Conservation (phyloP, 345 rosid species). For the Euphorbia peplus region DNA sequence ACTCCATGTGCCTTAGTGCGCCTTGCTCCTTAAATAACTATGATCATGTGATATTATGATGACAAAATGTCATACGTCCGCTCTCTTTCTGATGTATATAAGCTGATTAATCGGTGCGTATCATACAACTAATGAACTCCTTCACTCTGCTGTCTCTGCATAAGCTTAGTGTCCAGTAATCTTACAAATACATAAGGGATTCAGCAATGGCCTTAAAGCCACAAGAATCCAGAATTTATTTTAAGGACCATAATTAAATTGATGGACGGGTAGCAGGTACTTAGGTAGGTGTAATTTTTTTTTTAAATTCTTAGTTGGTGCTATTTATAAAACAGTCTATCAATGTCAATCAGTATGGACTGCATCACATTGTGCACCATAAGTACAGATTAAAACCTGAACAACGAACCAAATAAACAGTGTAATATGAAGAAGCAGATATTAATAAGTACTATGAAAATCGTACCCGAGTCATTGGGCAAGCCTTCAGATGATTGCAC, state of each 20-base stretch:
- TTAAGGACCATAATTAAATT: neutral
- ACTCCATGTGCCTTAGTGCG: too few relatives aligned
- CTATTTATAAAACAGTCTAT: too few relatives aligned
- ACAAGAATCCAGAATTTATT: neutral
- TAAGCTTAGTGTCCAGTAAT: neutral
- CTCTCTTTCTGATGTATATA: neutral
- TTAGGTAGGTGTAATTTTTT: neutral
- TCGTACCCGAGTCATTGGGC: constrained; percentile 46
- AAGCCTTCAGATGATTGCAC: constrained; percentile 45
- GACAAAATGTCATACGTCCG: neutral
- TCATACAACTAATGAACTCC: neutral
- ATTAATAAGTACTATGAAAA: neutral
- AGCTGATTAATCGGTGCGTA: neutral
- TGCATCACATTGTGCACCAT: neutral
- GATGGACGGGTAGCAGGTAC: neutral
- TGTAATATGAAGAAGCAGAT: neutral
- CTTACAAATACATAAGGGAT: neutral
- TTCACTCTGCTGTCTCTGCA: neutral
- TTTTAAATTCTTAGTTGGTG: neutral
- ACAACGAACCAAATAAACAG: neutral
- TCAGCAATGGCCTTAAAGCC: neutral
- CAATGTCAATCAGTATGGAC: neutral
- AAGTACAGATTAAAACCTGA: neutral
- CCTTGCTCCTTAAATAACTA: too few relatives aligned
- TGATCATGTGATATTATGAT: too few relatives aligned